These are phyloP conservation scores for Corrigiola litoralis DNA, from an alignment of 179 eudicot species.

Conservation along the genomic window DNA sequence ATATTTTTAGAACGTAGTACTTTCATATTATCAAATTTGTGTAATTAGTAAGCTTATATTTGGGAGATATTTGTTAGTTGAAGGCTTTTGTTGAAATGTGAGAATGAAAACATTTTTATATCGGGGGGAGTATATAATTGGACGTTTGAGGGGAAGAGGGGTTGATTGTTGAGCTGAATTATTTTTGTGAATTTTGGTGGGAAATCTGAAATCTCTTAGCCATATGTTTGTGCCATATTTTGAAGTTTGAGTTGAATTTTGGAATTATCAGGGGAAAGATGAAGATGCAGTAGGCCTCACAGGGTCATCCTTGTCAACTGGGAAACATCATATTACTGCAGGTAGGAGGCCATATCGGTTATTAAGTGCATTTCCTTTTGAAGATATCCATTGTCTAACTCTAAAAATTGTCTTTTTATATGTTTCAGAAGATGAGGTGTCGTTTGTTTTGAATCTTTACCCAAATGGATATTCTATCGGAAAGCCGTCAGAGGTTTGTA, in stretches of 20 bases:
- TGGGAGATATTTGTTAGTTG: too few species aligned
- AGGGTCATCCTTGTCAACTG: conserved; percentile 31
- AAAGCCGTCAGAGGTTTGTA: conserved; percentile 73
- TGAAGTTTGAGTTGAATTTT: neutral
- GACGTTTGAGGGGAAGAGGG: too few species aligned
- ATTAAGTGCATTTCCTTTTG: neutral
- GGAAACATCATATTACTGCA: conserved; percentile 15
- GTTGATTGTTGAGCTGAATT: neutral
- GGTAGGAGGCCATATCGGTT: conserved; percentile 20
- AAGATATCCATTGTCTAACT: neutral
- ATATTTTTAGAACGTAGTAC: too few species aligned
- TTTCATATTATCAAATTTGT: too few species aligned
- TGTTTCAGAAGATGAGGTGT: conserved; percentile 67
- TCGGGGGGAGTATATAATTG: too few species aligned
- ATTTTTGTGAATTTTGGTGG: neutral
- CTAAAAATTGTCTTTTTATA: conserved; percentile 8
- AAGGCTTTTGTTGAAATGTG: too few species aligned
- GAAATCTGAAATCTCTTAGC: too few species aligned
- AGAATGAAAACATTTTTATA: too few species aligned
- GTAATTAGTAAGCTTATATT: too few species aligned
- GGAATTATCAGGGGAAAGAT: conserved; percentile 38
- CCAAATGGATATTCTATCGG: conserved; percentile 80
- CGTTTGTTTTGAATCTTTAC: conserved; percentile 68
- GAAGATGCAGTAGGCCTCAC: conserved; percentile 39
- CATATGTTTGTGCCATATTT: neutral